phyloP scores from a whole-genome alignment of 2,329 filamentous ascomycete species.

The Diaporthe ilicicola region DNA sequence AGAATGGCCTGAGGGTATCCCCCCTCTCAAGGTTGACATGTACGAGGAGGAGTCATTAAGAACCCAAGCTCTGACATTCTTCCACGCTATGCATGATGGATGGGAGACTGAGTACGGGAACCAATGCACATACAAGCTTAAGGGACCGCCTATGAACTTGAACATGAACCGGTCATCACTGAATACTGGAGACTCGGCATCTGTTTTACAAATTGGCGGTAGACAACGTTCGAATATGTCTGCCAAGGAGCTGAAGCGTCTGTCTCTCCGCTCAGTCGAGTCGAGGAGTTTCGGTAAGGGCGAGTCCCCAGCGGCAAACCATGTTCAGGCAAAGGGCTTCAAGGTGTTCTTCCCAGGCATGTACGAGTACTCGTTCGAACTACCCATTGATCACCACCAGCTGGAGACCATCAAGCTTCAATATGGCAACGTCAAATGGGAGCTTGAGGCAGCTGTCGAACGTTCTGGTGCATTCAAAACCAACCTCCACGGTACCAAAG shows the following conservation, averaged over 20 bases:
- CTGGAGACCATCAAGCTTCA: slow-evolving; percentile 90
- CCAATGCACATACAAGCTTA: slow-evolving; percentile 65
- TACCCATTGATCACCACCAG: slow-evolving; percentile 87
- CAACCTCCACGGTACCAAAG: slow-evolving; percentile 83
- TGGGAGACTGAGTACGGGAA: slow-evolving; percentile 71
- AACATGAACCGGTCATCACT: slow-evolving; percentile 38
- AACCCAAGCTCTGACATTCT: slow-evolving; percentile 90
- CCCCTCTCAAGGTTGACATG: slow-evolving; percentile 83
- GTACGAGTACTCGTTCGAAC: slow-evolving; percentile 79
- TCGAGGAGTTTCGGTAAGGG: slow-evolving; percentile 87
- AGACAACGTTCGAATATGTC: slow-evolving; percentile 45
- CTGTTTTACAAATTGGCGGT: slow-evolving; percentile 43
- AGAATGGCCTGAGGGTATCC: slow-evolving; percentile 97
- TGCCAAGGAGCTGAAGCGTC: slow-evolving; percentile 66
- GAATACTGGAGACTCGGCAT: slow-evolving; percentile 42
- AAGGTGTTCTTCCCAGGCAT: slow-evolving; percentile 81
- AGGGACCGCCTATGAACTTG: slow-evolving; percentile 46
- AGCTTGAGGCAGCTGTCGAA: slow-evolving; percentile 85
- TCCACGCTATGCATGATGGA: slow-evolving; percentile 76
- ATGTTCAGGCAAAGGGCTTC: slow-evolving; percentile 74
- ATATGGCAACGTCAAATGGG: slow-evolving; percentile 87
- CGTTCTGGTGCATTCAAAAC: slow-evolving; percentile 89
- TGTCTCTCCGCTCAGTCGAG: slow-evolving; percentile 83
- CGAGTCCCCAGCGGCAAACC: slow-evolving; percentile 72
- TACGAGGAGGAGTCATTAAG: slow-evolving; percentile 86